These are phyloP conservation scores for Chloropicon primus DNA, from an alignment of 139 green algal genomes.

Conservation along the genomic window DNA sequence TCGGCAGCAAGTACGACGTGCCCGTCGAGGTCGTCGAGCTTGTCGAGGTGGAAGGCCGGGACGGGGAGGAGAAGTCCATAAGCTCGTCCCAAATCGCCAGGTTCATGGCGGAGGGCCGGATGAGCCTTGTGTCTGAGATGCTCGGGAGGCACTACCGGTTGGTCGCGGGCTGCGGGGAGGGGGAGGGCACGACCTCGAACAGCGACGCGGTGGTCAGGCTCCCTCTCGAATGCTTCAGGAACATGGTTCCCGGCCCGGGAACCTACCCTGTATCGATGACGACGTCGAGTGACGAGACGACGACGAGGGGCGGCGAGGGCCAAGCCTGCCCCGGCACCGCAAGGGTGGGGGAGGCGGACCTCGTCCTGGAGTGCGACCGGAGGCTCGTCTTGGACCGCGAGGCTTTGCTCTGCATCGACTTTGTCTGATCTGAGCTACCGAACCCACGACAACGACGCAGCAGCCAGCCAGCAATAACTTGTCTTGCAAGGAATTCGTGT, in stretches of 20 bases:
- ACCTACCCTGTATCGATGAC: background rate
- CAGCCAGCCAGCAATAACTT: too few relatives aligned
- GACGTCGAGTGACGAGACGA: background rate
- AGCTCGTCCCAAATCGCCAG: conserved; percentile 1
- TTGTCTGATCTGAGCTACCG: too few relatives aligned
- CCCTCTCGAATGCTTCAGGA: background rate
- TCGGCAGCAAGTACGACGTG: conserved; percentile 11
- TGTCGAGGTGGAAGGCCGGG: conserved; percentile 1
- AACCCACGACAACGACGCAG: too few relatives aligned
- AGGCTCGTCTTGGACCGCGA: background rate
- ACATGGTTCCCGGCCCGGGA: background rate
- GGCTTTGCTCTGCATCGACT: background rate
- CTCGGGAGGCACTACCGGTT: background rate
- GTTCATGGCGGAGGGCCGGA: background rate
- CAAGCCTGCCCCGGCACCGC: background rate
- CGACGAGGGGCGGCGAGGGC: background rate
- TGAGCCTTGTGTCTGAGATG: background rate
- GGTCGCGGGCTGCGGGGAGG: background rate
- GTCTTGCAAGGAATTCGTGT: too few relatives aligned
- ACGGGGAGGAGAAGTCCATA: background rate
- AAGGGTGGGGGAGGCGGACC: background rate
- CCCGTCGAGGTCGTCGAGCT: conserved; percentile 11
- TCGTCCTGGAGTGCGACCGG: background rate
- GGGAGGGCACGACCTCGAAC: too few relatives aligned
- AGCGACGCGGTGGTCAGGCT: too few relatives aligned